These are phyloP conservation scores for Rosa persica DNA, from an alignment of 306 rosid genomes.

Conservation along the genomic window DNA sequence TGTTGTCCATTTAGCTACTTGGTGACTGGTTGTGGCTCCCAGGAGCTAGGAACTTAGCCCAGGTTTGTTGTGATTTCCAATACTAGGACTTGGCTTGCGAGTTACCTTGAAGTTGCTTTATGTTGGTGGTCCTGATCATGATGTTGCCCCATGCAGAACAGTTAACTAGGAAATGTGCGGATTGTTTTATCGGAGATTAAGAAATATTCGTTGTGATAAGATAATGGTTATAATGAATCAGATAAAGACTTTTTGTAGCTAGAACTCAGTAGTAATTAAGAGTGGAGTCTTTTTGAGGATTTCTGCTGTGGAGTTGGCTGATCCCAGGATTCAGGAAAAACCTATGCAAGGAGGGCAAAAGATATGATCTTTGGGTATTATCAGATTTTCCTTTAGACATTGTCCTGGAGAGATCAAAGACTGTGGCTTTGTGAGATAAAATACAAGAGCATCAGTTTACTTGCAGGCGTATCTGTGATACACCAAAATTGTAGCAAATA, in stretches of 20 bases:
- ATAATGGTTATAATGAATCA: not conserved
- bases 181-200: not conserved
- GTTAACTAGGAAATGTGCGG: not conserved
- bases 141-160: not conserved
- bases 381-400: not conserved
- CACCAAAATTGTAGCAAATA: not conserved
- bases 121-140: not conserved
- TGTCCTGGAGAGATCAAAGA: not conserved
- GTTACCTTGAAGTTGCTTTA: not conserved
- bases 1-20: not conserved
- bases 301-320: not conserved
- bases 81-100: not conserved
- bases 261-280: not conserved
- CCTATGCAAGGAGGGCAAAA: not conserved
- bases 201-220: not conserved
- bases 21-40: not conserved
- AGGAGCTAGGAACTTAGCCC: not conserved
- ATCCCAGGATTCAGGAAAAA: not conserved
- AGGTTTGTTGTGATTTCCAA: not conserved
- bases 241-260: not conserved
- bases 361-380: not conserved
- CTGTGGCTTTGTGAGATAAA: not conserved
- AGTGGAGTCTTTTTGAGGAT: not conserved
- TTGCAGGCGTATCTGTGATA: not conserved
- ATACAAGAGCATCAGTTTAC: not conserved